Percentiles rank a stretch among this genome's conserved stretches.
These are phyloP conservation scores for Beauveria asiatica DNA, from an alignment of 2,329 filamentous ascomycete species.

Conservation along the genomic window DNA sequence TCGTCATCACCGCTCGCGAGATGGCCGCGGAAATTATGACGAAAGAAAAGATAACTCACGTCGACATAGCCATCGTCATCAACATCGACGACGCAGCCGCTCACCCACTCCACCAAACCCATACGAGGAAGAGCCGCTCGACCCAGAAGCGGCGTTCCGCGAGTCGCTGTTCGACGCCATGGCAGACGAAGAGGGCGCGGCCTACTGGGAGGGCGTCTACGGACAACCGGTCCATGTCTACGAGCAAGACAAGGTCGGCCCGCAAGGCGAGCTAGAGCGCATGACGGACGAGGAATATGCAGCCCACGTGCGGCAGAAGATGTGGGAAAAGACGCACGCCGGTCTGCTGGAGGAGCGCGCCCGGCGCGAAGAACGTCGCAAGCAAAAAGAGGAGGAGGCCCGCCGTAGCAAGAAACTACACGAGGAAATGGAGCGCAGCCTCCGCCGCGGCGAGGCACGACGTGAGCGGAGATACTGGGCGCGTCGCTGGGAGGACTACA, in stretches of 20 bases:
- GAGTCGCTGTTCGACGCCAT: constrained; percentile 95
- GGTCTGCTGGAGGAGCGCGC: constrained; percentile 71
- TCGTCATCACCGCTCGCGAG: constrained; percentile 15
- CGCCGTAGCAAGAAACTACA: constrained; percentile 43
- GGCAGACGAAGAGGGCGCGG: constrained; percentile 90
- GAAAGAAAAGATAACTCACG: constrained; percentile 13
- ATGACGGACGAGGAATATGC: constrained; percentile 95
- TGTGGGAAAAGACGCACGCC: constrained; percentile 94
- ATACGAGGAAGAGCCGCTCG: constrained; percentile 39
- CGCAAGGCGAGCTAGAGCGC: constrained; percentile 56
- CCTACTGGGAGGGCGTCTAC: constrained; percentile 95
- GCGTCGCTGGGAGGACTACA: constrained; percentile 58
- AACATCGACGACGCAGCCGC: constrained; percentile 24
- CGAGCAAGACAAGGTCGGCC: constrained; percentile 36
- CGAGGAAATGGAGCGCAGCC: constrained; percentile 58
- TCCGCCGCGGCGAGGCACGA: constrained; percentile 59
- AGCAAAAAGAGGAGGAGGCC: constrained; percentile 44
- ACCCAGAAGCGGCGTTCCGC: constrained; percentile 71
- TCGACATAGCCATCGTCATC: constrained; percentile 20
- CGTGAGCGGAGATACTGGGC: constrained; percentile 44
- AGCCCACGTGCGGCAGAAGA: constrained; percentile 70
- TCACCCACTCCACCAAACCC: constrained; percentile 41
- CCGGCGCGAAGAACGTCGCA: constrained; percentile 44
- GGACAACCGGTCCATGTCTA: constrained; percentile 89
- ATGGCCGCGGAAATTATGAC: constrained; percentile 8